Evolutionary conservation across 2,329 filamentous ascomycete species (phyloP).

Genomic region (Fusarium nurragi): DNA sequence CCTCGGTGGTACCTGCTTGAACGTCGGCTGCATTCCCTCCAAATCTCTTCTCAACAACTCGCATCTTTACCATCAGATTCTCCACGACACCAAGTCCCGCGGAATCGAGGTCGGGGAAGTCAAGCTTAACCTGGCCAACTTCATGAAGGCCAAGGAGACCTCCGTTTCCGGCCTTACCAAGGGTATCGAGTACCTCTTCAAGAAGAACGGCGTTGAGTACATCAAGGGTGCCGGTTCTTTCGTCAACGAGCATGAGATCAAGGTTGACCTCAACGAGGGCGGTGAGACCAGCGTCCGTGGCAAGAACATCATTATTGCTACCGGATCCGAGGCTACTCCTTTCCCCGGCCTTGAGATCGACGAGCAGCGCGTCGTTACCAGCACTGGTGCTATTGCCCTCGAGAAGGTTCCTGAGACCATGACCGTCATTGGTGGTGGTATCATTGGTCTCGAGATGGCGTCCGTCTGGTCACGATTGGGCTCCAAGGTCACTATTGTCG

Average conservation of each 20-base stretch:
- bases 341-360: slow-evolving; percentile 97
- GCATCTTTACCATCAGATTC: slow-evolving; percentile 95
- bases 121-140: slow-evolving; percentile 90
- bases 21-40: slow-evolving; percentile 98
- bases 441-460: slow-evolving; percentile 98
- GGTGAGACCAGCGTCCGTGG: slow-evolving; percentile 86
- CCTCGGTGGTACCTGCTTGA: slow-evolving; percentile 96
- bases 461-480: slow-evolving; percentile 97
- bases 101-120: slow-evolving; percentile 98
- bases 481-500: slow-evolving; percentile 94
- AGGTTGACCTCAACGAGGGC: slow-evolving; percentile 88
- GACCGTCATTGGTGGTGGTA: slow-evolving; percentile 97
- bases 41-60: slow-evolving; percentile 99
- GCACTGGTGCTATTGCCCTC: slow-evolving; percentile 91
- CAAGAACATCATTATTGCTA: slow-evolving; percentile 99
- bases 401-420: slow-evolving; percentile 94
- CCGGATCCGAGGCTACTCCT: slow-evolving; percentile 92
- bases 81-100: slow-evolving; percentile 96
- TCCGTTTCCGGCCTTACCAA: slow-evolving; percentile 91
- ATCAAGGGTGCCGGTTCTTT: slow-evolving; percentile 93
- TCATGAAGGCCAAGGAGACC: slow-evolving; percentile 99
- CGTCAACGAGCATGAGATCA: slow-evolving; percentile 88
- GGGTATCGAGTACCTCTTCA: slow-evolving; percentile 97
- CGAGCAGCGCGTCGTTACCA: slow-evolving; percentile 96
- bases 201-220: slow-evolving; percentile 99